phyloP scores from a whole-genome alignment of 108 stramenopile genomes.

The Asterionellopsis glacialis region DNA sequence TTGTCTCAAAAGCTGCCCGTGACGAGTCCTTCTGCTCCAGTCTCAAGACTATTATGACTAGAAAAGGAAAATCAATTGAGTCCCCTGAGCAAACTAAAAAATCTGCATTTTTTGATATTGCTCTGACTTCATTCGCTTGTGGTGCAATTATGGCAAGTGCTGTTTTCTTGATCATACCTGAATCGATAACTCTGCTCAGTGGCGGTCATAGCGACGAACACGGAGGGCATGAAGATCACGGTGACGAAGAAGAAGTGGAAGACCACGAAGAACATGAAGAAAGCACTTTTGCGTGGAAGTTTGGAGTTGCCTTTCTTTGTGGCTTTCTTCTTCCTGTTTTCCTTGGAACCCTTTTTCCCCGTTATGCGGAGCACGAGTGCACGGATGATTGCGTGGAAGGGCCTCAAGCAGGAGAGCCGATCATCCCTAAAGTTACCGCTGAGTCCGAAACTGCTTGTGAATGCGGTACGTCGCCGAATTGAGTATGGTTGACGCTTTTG shows the following conservation, averaged over 20 bases:
- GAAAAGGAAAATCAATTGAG: background rate
- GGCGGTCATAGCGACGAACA: constrained; percentile 16
- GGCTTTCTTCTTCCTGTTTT: constrained; percentile 70
- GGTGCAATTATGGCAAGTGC: constrained; percentile 65
- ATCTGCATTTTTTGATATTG: constrained; percentile 11
- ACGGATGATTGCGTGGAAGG: constrained; percentile 7
- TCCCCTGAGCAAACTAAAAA: no score
- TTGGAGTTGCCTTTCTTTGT: constrained; percentile 54
- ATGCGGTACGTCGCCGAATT: no score
- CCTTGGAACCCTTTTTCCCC: constrained; percentile 43
- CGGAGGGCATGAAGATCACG: constrained; percentile 5
- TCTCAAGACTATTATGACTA: constrained; percentile 1
- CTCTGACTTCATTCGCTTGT: constrained; percentile 43
- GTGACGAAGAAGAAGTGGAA: no score
- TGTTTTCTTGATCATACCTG: constrained; percentile 60
- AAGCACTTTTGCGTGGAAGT: constrained; percentile 41
- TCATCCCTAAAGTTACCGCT: no score
- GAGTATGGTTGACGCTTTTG: no score
- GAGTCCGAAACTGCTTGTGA: no score
- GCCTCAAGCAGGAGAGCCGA: no score
- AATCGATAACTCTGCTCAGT: constrained; percentile 36
- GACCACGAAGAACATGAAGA: constrained; percentile 27
- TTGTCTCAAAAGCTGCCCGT: no score
- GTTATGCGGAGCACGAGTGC: background rate
- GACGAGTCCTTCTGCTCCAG: background rate